Evolutionary conservation across 1,284 basidiomycete genomes (phyloP).

Genomic region (Trametes polyzona): DNA sequence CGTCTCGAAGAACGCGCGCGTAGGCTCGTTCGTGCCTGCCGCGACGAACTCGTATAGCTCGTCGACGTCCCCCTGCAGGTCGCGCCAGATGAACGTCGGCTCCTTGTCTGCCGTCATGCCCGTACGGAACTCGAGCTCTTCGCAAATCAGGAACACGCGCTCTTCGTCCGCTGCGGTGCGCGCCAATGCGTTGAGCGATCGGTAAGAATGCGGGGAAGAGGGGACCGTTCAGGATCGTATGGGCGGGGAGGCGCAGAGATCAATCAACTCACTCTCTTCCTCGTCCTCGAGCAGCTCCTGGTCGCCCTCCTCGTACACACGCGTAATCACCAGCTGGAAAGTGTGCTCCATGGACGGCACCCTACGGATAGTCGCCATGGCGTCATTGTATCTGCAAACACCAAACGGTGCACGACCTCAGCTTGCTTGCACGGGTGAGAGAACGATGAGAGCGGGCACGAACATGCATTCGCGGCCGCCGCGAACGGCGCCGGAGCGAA

Average conservation of each 20-base stretch:
- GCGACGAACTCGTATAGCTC: conserved; percentile 86
- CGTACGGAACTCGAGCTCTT: conserved; percentile 84
- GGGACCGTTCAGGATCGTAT: background rate
- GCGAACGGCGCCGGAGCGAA: conserved; percentile 89
- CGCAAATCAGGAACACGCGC: conserved; percentile 88
- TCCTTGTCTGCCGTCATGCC: conserved; percentile 76
- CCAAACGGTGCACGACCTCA: background rate
- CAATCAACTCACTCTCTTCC: conserved; percentile 79
- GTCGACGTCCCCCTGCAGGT: conserved; percentile 81
- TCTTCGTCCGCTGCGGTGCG: conserved; percentile 80
- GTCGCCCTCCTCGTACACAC: conserved; percentile 95
- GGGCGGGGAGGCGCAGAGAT: background rate
- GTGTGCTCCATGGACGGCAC: conserved; percentile 82
- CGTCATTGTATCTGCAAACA: conserved; percentile 84
- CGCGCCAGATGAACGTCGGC: conserved; percentile 87
- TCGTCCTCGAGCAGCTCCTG: conserved; percentile 94
- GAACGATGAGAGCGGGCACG: conserved; percentile 39
- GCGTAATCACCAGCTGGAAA: conserved; percentile 95
- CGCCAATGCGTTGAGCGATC: too few relatives aligned
- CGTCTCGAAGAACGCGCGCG: conserved; percentile 87
- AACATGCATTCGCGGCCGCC: conserved; percentile 97
- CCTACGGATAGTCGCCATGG: conserved; percentile 92
- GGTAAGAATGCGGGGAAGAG: background rate
- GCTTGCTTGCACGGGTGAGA: background rate
- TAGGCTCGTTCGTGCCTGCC: conserved; percentile 80